A percentile compares a stretch with the other conserved stretches of the same genome.
phyloP scores from a whole-genome alignment of 768 basidiomycete genomes.

The Mycena galericulata region DNA sequence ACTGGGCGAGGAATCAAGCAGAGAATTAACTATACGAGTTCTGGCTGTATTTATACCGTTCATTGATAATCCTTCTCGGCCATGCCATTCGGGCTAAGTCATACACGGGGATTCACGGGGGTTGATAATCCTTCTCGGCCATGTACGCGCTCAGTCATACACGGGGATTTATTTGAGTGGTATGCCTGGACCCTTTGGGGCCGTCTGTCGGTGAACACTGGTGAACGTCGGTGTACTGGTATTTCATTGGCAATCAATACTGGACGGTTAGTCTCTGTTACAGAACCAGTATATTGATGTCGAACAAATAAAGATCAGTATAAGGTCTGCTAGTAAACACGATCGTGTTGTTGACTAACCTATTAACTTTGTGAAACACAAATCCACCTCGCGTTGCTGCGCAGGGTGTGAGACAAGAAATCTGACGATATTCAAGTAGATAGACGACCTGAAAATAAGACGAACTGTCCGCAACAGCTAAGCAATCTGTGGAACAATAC shows the following conservation, averaged over 20 bases:
- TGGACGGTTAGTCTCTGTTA: conserved; percentile 10
- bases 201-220: conserved; percentile 4
- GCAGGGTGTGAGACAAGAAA: conserved; percentile 2
- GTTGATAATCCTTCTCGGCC: too few relatives aligned
- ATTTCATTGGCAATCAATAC: conserved; percentile 17
- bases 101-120: too few relatives aligned
- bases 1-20: too few relatives aligned
- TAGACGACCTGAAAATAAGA: conserved; percentile 8
- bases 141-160: too few relatives aligned
- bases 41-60: too few relatives aligned
- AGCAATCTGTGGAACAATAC: not conserved
- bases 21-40: too few relatives aligned
- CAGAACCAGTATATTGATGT: conserved; percentile 11
- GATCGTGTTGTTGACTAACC: conserved; percentile 6
- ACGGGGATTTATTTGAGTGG: too few relatives aligned
- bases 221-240: conserved; percentile 13
- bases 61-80: too few relatives aligned
- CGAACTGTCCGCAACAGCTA: not conserved
- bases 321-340: conserved; percentile 1
- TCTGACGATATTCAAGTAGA: conserved; percentile 9
- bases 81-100: too few relatives aligned
- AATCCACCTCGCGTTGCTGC: conserved; percentile 11
- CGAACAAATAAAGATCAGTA: conserved; percentile 11
- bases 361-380: not conserved
- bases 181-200: conserved; percentile 14